These are phyloP conservation scores for Penstemon davidsonii DNA, from an alignment of 257 asterid genomes.

Conservation along the genomic window DNA sequence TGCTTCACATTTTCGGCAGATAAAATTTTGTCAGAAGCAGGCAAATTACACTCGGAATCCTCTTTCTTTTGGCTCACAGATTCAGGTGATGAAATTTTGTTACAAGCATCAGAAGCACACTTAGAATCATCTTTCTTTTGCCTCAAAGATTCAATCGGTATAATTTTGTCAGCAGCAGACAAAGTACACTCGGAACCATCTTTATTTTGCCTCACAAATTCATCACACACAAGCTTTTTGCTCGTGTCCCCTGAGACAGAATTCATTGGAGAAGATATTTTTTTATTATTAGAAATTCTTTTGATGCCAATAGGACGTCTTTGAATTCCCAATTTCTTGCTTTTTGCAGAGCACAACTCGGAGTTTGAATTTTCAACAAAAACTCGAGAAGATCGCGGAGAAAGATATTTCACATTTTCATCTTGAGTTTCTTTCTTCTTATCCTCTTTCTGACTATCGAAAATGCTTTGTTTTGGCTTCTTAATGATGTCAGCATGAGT, in stretches of 20 bases:
- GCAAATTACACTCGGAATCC: background rate
- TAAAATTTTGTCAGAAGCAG: conserved; percentile 20
- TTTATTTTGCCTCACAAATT: background rate
- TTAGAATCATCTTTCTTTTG: conserved; percentile 33
- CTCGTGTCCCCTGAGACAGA: conserved; percentile 9
- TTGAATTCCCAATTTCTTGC: conserved; percentile 43
- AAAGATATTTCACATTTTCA: conserved; percentile 30
- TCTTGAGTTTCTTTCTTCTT: conserved; percentile 39
- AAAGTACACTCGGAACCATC: background rate
- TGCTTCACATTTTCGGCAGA: conserved; percentile 27
- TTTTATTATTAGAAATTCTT: conserved; percentile 38
- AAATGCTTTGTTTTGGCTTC: conserved; percentile 39
- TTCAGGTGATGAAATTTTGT: background rate
- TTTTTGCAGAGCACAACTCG: conserved; percentile 31
- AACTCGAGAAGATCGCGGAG: conserved; percentile 22
- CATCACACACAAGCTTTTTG: conserved; percentile 23
- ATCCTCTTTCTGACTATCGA: conserved; percentile 31
- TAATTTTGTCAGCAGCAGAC: conserved; percentile 18
- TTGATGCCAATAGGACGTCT: conserved; percentile 54
- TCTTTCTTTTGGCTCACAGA: background rate
- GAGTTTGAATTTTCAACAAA: conserved; percentile 31
- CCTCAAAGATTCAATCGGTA: conserved; percentile 31
- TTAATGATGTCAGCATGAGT: conserved; percentile 33
- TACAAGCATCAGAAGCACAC: conserved; percentile 4
- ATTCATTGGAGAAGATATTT: conserved; percentile 19